A percentile compares a stretch with the other conserved stretches of the same genome.
phyloP scores from a whole-genome alignment of 371 early-diverging fungal species.

The Syncephalastrum contaminatum region DNA sequence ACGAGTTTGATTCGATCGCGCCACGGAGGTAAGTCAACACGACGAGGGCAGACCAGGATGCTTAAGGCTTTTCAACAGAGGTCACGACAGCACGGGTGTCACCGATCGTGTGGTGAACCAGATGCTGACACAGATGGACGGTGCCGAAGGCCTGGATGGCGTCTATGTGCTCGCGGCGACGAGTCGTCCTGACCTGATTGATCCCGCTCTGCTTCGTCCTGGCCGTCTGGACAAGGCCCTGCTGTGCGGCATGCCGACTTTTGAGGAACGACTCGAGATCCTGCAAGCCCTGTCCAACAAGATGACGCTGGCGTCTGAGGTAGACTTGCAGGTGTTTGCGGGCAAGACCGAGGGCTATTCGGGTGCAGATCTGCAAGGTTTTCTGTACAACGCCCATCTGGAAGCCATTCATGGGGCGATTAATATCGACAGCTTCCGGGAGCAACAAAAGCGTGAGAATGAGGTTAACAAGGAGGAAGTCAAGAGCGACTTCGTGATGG shows the following conservation, averaged over 20 bases:
- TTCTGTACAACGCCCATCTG: constrained; percentile 90
- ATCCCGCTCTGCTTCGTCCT: constrained; percentile 96
- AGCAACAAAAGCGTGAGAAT: constrained; percentile 33
- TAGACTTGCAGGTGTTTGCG: constrained; percentile 64
- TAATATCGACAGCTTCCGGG: constrained; percentile 48
- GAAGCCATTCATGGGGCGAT: constrained; percentile 82
- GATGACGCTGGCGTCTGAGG: constrained; percentile 58
- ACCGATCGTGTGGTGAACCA: constrained; percentile 96
- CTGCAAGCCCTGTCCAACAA: constrained; percentile 63
- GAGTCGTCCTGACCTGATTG: constrained; percentile 98
- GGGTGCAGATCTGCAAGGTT: constrained; percentile 94
- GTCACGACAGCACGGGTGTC: constrained; percentile 90
- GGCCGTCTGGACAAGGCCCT: constrained; percentile 98
- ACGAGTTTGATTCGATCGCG: constrained; percentile 97
- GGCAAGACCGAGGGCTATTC: constrained; percentile 74
- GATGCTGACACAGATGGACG: constrained; percentile 96
- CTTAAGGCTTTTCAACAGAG: constrained; percentile 42
- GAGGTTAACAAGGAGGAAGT: constrained; percentile 27
- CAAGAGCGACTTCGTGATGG: constrained; percentile 36
- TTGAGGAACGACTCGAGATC: constrained; percentile 73
- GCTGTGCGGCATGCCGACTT: constrained; percentile 81
- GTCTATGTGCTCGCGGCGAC: constrained; percentile 96
- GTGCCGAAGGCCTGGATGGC: constrained; percentile 88
- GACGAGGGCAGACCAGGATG: too few relatives aligned
- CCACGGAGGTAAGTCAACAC: constrained; percentile 60